Evolutionary conservation across 306 rosid genomes (phyloP), one percentile per base, ranked within the genome.

Genomic region (Casuarina cunninghamiana): DNA sequence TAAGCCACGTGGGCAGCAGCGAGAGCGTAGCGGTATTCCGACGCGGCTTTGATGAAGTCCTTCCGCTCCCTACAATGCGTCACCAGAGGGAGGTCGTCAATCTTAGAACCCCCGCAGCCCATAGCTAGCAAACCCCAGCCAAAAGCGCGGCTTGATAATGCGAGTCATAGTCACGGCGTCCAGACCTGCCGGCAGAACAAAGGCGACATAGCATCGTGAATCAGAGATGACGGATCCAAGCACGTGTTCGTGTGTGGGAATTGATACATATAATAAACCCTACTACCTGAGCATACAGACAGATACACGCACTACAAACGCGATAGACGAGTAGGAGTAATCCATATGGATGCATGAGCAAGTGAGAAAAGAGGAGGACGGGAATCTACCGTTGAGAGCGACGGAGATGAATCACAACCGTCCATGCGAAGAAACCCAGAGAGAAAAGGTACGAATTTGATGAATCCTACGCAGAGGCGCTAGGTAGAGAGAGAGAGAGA

Each of bases 41-140:
- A 85, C 45, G 98, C 99, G 72, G 93, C 84, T 85, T 84, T 93
- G 45, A 96, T 82, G 5, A 84, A 83, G 15, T 85, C 87, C 83
- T 81, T 91, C 10, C 99, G 74, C 73, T 96, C 90, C 75, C 93
- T 81, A 76, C 99, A 96, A 2, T 88, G 97, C 12, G 69, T 90
- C 37, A 96, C 97, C 79, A 93, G 81, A 42, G 94, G 98, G 82
- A 84, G 88, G 83, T 96, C 94, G 53, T 96, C 97, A 32, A 83
- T 86, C 83, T 96, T 93, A 81, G 99, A 96, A 77, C 77, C 84
- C 62, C 91, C 91, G 83, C 99, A 96, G 91, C 99, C 99, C 99
- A 95, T 95, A 65, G 44, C 71, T 75, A 73, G 0, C 16, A 66
- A 66, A 53, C 43, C 39, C 61, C 35, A 38, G 26, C 32, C 10